A percentile compares a stretch with the other conserved stretches of the same genome.
These are phyloP conservation scores for Syzygium oleosum DNA, from an alignment of 345 rosid species.

Conservation along the genomic window DNA sequence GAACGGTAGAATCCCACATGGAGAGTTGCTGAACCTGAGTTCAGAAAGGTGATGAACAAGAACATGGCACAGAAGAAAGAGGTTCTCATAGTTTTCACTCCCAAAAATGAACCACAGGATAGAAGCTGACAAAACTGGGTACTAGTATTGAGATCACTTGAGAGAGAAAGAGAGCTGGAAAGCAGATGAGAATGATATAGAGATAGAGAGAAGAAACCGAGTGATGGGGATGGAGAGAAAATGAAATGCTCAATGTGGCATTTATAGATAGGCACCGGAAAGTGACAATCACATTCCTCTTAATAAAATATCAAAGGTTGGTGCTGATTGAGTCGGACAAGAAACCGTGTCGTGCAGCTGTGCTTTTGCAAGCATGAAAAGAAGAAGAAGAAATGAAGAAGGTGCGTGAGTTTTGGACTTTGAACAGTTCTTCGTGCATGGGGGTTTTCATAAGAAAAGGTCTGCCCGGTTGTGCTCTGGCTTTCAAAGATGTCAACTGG, in stretches of 20 bases:
- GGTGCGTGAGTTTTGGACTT: not conserved
- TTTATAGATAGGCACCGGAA: not conserved
- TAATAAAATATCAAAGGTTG: not conserved
- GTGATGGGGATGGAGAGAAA: not conserved
- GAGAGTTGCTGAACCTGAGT: not conserved
- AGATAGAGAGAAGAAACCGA: not conserved
- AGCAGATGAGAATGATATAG: not conserved
- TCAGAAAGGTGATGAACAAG: not conserved
- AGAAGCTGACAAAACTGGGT: not conserved
- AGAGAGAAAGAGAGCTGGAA: not conserved
- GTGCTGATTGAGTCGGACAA: not conserved
- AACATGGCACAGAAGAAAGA: not conserved
- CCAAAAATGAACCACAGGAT: not conserved
- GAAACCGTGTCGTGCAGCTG: not conserved
- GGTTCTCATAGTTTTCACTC: not conserved
- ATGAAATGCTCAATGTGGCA: not conserved
- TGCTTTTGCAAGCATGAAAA: not conserved
- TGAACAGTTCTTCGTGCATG: not conserved
- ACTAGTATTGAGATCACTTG: not conserved
- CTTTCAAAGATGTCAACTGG: not conserved
- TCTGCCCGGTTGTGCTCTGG: not conserved
- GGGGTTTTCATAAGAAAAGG: not conserved
- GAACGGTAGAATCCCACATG: constrained; percentile 6
- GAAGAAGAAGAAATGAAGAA: not conserved
- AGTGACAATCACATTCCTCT: not conserved